Base-by-base conservation (phyloP, 2,329 filamentous ascomycete species). In the Aspergillus sp. region DNA sequence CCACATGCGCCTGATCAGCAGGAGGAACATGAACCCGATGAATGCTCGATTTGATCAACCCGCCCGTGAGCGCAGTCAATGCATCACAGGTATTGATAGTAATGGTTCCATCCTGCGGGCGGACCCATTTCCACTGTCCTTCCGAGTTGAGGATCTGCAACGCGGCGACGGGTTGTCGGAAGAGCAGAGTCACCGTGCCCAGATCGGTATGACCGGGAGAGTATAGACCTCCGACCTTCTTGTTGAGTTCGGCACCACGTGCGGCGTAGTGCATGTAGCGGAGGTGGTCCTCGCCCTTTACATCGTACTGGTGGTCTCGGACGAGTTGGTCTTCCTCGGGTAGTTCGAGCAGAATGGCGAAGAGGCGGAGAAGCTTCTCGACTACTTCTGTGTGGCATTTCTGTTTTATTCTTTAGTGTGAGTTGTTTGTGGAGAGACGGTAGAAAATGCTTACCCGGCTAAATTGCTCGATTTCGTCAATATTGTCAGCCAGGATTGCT, bases 241-340 rank as follows among this genome's bases (percentile, higher is more conserved):
- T 77, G 59, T 81, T 81, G 23, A 83, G 80, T n/a, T 82, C 78
- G 0, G 76, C 69, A 0, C 75, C 79, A 38, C 84, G 82, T 0
- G 80, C 79, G 8, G 78, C 77, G 62, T 87, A 87, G 52, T 82
- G 78, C 84, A 88, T 88, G 70, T 87, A 88, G 2, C 86, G 80
- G n/a, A 88, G 77, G 59, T 88, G 85, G 23, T 85, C 84, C 62
- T 88, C 85, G 17, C 83, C 81, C 27, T 83, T 79, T n/a, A 81
- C 77, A 2, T 86, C 80, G 70, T 87, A 89, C 15, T 77, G 78
- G 69, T 89, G 86, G 7, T 83, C 75, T 17, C 80, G 76, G 62
- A 84, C 78, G 36, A 88, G 76, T 58, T 82, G 79, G 2, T 86
- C 80, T 67, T 88, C 85, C 38, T 85, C 81, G 0, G 84, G 83